phyloP scores from a whole-genome alignment of 1,284 basidiomycete species.

The Cutaneotrichosporon dermatis region DNA sequence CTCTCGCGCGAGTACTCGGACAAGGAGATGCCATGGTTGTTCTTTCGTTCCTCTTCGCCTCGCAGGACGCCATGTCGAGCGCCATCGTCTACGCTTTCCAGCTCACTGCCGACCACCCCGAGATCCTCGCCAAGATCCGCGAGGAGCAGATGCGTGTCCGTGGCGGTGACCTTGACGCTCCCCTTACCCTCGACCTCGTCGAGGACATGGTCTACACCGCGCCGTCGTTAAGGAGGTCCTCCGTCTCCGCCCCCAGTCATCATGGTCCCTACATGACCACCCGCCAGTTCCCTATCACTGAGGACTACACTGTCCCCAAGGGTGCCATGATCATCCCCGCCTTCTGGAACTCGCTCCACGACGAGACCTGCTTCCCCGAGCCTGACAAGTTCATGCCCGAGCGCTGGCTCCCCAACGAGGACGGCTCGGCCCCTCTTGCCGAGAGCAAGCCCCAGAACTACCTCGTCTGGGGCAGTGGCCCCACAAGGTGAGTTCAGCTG shows the following conservation, averaged over 20 bases:
- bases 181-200: slow-evolving; percentile 82
- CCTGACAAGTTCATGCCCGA: slow-evolving; percentile 82
- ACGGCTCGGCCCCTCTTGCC: slow-evolving; percentile 56
- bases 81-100: slow-evolving; percentile 88
- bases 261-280: slow-evolving; percentile 90
- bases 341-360: slow-evolving; percentile 93
- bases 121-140: slow-evolving; percentile 80
- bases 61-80: slow-evolving; percentile 96
- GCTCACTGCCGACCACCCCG: slow-evolving; percentile 87
- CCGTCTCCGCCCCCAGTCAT: slow-evolving; percentile 82
- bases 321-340: slow-evolving; percentile 94
- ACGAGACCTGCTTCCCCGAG: slow-evolving; percentile 79
- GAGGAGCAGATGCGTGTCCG: slow-evolving; percentile 86
- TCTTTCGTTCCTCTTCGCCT: slow-evolving; percentile 94
- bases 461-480: slow-evolving; percentile 90
- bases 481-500: slow-evolving; percentile 58
- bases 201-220: slow-evolving; percentile 91
- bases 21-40: slow-evolving; percentile 94
- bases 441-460: slow-evolving; percentile 90
- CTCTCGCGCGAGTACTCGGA: slow-evolving; percentile 76
- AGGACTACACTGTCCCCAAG: slow-evolving; percentile 85
- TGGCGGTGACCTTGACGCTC: slow-evolving; percentile 68
- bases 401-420: slow-evolving; percentile 84
- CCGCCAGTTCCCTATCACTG: slow-evolving; percentile 84
- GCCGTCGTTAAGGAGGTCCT: slow-evolving; percentile 91